phyloP scores from a whole-genome alignment of 371 early-diverging fungal species.

The Mucor lusitanicus region DNA sequence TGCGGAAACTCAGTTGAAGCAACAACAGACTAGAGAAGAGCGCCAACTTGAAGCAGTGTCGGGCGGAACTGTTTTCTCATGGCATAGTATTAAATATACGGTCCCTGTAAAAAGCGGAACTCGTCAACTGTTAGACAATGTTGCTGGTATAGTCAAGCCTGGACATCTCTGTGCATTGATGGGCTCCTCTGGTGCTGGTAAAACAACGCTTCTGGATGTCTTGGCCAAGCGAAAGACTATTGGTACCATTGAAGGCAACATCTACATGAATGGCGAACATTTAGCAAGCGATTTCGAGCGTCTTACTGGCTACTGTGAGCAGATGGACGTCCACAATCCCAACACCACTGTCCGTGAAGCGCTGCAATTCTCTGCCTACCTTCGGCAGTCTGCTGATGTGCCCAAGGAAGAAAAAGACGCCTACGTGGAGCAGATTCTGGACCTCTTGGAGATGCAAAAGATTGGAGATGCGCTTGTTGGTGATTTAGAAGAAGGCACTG shows the following conservation, averaged over 20 bases:
- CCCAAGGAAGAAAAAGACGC: no score
- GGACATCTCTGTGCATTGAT: conserved; percentile 77
- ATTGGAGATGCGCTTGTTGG: conserved; percentile 64
- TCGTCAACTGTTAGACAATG: conserved; percentile 50
- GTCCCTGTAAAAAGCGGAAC: conserved; percentile 59
- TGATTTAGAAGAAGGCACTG: conserved; percentile 55
- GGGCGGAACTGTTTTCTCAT: conserved; percentile 56
- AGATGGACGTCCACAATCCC: conserved; percentile 79
- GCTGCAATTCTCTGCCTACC: conserved; percentile 69
- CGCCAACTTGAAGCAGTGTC: conserved; percentile 33
- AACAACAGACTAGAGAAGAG: conserved; percentile 44
- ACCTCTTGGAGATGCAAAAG: conserved; percentile 63
- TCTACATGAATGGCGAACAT: conserved; percentile 63
- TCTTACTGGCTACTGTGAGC: conserved; percentile 83
- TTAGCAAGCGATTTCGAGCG: conserved; percentile 62
- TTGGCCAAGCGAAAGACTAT: conserved; percentile 80
- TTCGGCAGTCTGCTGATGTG: conserved; percentile 67
- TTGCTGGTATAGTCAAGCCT: conserved; percentile 59
- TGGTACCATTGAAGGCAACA: conserved; percentile 71
- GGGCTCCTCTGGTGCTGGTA: conserved; percentile 89
- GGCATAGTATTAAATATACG: conserved; percentile 57
- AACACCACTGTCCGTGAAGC: conserved; percentile 67
- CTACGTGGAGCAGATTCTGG: conserved; percentile 69
- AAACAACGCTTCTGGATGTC: conserved; percentile 86
- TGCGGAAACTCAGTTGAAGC: conserved; percentile 23